Conservation (phyloP, 768 basidiomycete species). For the Leucocoprinus birnbaumii region DNA sequence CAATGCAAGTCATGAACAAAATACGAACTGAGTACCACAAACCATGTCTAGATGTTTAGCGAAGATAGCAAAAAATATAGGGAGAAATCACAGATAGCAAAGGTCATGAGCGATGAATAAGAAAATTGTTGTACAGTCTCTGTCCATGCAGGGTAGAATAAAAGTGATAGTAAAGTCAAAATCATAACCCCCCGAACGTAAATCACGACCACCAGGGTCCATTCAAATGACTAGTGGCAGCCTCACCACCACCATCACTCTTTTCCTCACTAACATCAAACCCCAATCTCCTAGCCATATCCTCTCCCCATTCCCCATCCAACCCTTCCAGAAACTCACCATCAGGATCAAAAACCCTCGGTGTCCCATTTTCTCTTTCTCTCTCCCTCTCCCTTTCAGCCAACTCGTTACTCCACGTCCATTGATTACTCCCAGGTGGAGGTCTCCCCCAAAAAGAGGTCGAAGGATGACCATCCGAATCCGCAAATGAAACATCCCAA, state of each 20-base stretch:
- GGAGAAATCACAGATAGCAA: too few species aligned
- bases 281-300: slow-evolving; percentile 9
- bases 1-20: too few species aligned
- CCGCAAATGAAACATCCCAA: slow-evolving; percentile 3
- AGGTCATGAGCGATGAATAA: too few species aligned
- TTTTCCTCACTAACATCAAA: slow-evolving; percentile 4
- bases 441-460: slow-evolving; percentile 9
- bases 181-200: too few species aligned
- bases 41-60: too few species aligned
- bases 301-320: slow-evolving; percentile 11
- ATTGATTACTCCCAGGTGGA: neutral
- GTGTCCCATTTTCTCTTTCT: neutral
- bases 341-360: slow-evolving; percentile 11
- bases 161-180: too few species aligned
- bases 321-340: slow-evolving; percentile 11
- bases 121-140: too few species aligned
- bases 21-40: too few species aligned
- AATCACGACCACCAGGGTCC: slow-evolving; percentile 2
- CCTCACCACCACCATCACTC: slow-evolving; percentile 2
- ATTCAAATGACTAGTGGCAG: neutral
- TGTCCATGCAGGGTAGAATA: too few species aligned
- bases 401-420: slow-evolving; percentile 11
- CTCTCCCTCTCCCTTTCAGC: neutral
- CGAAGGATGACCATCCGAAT: neutral
- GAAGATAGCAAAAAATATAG: too few species aligned